These are phyloP conservation scores for Solanum chiquidenum DNA, from an alignment of 257 asterid genomes.

Conservation along the genomic window DNA sequence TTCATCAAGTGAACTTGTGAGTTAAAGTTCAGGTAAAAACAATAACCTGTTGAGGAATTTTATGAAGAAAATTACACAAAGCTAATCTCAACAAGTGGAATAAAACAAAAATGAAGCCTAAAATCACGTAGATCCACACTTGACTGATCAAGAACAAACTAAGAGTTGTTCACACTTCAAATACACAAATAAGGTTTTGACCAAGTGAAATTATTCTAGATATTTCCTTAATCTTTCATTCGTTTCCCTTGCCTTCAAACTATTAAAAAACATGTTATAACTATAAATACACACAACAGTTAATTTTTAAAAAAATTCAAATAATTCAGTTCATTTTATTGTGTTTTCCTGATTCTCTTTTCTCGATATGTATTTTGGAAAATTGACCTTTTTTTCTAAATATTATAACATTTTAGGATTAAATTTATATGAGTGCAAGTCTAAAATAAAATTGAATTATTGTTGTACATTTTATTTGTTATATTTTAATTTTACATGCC, in stretches of 20 bases:
- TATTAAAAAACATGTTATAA: background rate
- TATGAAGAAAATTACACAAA: background rate
- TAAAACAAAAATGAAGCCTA: background rate
- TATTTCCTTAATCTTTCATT: background rate
- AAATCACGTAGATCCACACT: background rate
- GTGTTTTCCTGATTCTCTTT: background rate
- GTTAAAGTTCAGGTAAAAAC: background rate
- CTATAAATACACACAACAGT: background rate
- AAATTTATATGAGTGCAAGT: background rate
- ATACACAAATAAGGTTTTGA: background rate
- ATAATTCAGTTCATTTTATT: background rate
- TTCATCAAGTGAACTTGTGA: background rate
- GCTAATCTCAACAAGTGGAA: background rate
- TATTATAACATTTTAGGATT: background rate
- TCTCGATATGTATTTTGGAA: background rate
- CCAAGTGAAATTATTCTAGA: background rate
- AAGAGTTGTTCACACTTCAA: background rate
- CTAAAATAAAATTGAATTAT: background rate
- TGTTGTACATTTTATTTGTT: background rate
- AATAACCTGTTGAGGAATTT: background rate
- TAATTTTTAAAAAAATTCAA: background rate
- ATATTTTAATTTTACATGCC: background rate
- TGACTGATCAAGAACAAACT: background rate
- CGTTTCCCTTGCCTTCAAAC: background rate
- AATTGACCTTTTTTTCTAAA: background rate